phyloP scores from a whole-genome alignment of 202 grass and related monocot genomes.

The Zoysia matrella region DNA sequence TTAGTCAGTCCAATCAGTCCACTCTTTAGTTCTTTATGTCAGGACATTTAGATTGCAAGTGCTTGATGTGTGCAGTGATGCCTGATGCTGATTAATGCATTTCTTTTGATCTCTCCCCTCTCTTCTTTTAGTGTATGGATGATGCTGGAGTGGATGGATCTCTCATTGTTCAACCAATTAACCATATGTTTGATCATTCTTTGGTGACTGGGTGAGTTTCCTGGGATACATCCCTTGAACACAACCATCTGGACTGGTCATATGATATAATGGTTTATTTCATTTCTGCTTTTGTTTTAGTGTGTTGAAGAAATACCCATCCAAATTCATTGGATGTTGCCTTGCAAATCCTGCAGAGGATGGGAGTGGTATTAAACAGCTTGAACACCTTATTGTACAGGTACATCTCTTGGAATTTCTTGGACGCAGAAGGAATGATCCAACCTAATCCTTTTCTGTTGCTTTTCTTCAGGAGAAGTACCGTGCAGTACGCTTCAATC shows the following conservation, averaged over 20 bases:
- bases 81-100: neutral
- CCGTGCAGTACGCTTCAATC: constrained; percentile 84
- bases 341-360: constrained; percentile 92
- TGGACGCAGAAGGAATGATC: neutral
- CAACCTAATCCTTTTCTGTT: constrained; percentile 17
- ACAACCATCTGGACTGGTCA: neutral
- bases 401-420: constrained; percentile 45
- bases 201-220: constrained; percentile 67
- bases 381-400: constrained; percentile 76
- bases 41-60: neutral
- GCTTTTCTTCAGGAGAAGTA: constrained; percentile 68
- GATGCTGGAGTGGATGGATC: constrained; percentile 82
- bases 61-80: neutral
- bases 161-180: constrained; percentile 84
- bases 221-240: neutral
- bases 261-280: constrained; percentile 7
- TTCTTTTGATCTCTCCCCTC: neutral
- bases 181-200: constrained; percentile 94
- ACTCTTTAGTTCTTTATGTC: neutral
- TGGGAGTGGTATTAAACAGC: constrained; percentile 74
- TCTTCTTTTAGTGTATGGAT: constrained; percentile 65
- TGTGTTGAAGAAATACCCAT: constrained; percentile 83
- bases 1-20: neutral
- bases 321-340: constrained; percentile 85
- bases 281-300: constrained; percentile 44